These are phyloP conservation scores for Pythium coloratum DNA, from an alignment of 352 stramenopile genomes.

Conservation along the genomic window DNA sequence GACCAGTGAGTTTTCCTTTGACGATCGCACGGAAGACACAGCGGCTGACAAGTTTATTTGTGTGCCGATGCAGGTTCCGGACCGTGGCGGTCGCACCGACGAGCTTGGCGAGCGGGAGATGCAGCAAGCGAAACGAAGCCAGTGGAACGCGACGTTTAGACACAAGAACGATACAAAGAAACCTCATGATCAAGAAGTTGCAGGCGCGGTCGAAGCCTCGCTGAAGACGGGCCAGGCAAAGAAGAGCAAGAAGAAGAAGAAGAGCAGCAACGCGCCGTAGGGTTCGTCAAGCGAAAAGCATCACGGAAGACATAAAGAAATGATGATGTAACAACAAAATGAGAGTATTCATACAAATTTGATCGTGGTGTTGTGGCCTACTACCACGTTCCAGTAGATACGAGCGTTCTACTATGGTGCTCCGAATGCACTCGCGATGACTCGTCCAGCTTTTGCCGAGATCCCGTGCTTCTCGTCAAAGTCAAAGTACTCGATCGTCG, in stretches of 20 bases:
- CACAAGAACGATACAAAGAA: background rate
- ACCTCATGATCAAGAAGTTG: too few relatives aligned
- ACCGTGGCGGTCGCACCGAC: background rate
- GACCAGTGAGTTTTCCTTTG: background rate
- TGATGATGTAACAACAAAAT: too few relatives aligned
- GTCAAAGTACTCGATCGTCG: constrained; percentile 19
- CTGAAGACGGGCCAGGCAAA: too few relatives aligned
- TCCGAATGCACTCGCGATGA: background rate
- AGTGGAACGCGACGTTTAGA: background rate
- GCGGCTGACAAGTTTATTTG: too few relatives aligned
- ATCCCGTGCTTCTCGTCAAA: constrained; percentile 22
- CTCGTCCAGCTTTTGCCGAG: constrained; percentile 8
- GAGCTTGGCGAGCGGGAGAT: constrained; percentile 1
- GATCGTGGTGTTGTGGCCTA: too few relatives aligned
- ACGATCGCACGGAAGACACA: background rate
- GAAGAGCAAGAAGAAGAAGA: too few relatives aligned
- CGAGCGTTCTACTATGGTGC: background rate
- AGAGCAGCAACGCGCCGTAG: too few relatives aligned
- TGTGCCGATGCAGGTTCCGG: background rate
- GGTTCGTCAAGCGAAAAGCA: too few relatives aligned
- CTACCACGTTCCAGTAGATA: too few relatives aligned
- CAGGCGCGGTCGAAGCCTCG: too few relatives aligned
- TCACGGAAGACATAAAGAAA: too few relatives aligned
- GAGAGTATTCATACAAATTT: too few relatives aligned
- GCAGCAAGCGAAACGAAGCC: background rate